Base-by-base conservation (phyloP, 345 rosid genomes). In the Gossypium sturtianum region DNA sequence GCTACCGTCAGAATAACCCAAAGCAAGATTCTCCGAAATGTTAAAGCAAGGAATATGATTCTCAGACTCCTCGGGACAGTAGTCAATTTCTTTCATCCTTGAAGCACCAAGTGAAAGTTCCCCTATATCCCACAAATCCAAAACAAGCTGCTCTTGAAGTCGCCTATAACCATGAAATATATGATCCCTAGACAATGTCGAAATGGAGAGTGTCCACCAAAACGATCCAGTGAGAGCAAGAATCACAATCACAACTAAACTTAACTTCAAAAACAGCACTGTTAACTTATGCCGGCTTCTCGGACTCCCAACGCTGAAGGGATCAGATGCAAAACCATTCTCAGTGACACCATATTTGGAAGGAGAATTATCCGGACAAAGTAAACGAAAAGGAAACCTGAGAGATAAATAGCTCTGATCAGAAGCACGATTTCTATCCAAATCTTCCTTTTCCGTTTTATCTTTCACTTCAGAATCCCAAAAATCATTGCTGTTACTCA, bases 191-290 rank as follows among this genome's bases (percentile, higher is more conserved):
- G 98, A 84, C 0, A 86, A 66, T 7, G 89, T 81, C 3, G 97
- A 90, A 70, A 93, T 89, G 5, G 94, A 90, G 58, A 96, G 17
- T 1, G 99, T 86, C 99, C 98, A 96, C 95, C 94, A 96, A 70
- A 96, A 87, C 5, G 99, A 96, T 70, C 98, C 97, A 11, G 79
- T 80, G 11, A 96, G 82, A 54, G 99, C 94, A 72, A 83, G 56
- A 72, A 90, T 60, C 59, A 90, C 88, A 58, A 91, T 91, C 56
- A 86, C 76, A 84, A 87, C 81, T 80, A 96, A 86, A 86, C 97
- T 89, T 72, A 86, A 80, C 85, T 90, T 91, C 77, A 96, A 80
- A 70, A 88, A 78, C 12, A 86, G 76, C 78, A 91, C 48, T 60
- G 86, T 78, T 66, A 90, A 71, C 76, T 84, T 89, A 76, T 84